A percentile compares a stretch with the other conserved stretches of the same genome.
phyloP scores from a whole-genome alignment of 2,329 filamentous ascomycete genomes.

The Venturia carpophila region DNA sequence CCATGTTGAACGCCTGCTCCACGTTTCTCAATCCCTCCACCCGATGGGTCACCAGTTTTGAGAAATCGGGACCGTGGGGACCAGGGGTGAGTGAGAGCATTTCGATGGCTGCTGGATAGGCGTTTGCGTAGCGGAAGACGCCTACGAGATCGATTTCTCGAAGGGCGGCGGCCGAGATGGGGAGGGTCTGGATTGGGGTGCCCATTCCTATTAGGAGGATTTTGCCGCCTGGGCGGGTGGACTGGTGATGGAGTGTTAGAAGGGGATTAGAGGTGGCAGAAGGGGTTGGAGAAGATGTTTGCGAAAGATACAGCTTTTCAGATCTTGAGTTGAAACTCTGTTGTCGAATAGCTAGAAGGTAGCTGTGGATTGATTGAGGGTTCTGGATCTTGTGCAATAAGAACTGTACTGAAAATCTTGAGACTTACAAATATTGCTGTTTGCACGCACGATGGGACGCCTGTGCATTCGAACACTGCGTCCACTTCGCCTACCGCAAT shows the following conservation, averaged over 20 bases:
- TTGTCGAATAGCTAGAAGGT: no score
- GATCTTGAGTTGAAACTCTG: no score
- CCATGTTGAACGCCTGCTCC: constrained; percentile 59
- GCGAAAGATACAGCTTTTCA: no score
- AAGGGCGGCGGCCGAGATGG: constrained; percentile 62
- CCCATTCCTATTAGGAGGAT: constrained; percentile 76
- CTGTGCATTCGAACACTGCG: constrained; percentile 68
- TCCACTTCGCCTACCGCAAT: constrained; percentile 38
- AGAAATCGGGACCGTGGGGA: constrained; percentile 46
- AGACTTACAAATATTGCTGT: constrained; percentile 56
- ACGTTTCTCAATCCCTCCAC: constrained; percentile 58
- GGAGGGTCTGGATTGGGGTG: constrained; percentile 65
- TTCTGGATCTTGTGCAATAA: no score
- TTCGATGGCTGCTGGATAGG: constrained; percentile 62
- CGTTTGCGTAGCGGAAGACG: constrained; percentile 70
- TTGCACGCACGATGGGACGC: constrained; percentile 67
- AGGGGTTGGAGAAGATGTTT: neutral
- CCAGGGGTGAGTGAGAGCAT: constrained; percentile 40
- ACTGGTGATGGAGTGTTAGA: constrained; percentile 24
- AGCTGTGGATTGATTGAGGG: no score
- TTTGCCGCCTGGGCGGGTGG: constrained; percentile 61
- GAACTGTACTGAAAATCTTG: no score
- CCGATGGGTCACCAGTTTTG: constrained; percentile 66
- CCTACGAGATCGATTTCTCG: constrained; percentile 72
- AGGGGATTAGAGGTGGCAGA: neutral